phyloP scores from a whole-genome alignment of 2,329 filamentous ascomycete genomes.

The Tolypocladium inflatum region DNA sequence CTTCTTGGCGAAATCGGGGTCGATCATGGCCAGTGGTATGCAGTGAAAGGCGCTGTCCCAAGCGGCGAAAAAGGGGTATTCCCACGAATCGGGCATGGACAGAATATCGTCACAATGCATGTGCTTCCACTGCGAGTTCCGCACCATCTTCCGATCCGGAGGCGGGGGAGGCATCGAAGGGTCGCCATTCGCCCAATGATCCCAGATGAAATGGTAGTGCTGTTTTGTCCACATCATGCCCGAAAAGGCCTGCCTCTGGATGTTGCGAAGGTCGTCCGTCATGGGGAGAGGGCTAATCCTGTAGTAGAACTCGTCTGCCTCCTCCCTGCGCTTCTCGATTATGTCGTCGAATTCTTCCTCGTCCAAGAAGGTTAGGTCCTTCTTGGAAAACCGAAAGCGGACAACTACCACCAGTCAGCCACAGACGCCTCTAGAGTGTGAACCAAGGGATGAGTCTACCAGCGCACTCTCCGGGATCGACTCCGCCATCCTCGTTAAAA shows the following conservation, averaged over 20 bases:
- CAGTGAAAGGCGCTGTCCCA: slow-evolving; percentile 98
- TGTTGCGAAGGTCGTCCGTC: slow-evolving; percentile 86
- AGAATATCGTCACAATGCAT: slow-evolving; percentile 90
- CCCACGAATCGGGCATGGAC: slow-evolving; percentile 98
- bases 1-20: slow-evolving; percentile 96
- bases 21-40: slow-evolving; percentile 92
- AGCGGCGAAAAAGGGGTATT: slow-evolving; percentile 95
- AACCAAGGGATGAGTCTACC: slow-evolving; percentile 37
- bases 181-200: slow-evolving; percentile 95
- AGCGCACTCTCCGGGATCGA: slow-evolving; percentile 83
- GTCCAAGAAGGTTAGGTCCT: slow-evolving; percentile 69
- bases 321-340: slow-evolving; percentile 74
- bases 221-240: slow-evolving; percentile 99
- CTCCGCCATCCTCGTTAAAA: slow-evolving; percentile 83
- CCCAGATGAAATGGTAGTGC: slow-evolving; percentile 94
- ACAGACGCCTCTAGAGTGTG: neutral
- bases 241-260: slow-evolving; percentile 87
- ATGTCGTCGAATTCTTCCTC: slow-evolving; percentile 89
- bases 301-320: slow-evolving; percentile 95
- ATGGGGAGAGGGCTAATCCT: slow-evolving; percentile 88
- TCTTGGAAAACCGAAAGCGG: slow-evolving; percentile 77
- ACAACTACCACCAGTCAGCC: slow-evolving; percentile 48
- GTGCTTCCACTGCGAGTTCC: slow-evolving; percentile 89
- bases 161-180: slow-evolving; percentile 82
- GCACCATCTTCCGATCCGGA: slow-evolving; percentile 64